Conservation (phyloP, 139 green algal genomes). For the Gonium pectorale region DNA sequence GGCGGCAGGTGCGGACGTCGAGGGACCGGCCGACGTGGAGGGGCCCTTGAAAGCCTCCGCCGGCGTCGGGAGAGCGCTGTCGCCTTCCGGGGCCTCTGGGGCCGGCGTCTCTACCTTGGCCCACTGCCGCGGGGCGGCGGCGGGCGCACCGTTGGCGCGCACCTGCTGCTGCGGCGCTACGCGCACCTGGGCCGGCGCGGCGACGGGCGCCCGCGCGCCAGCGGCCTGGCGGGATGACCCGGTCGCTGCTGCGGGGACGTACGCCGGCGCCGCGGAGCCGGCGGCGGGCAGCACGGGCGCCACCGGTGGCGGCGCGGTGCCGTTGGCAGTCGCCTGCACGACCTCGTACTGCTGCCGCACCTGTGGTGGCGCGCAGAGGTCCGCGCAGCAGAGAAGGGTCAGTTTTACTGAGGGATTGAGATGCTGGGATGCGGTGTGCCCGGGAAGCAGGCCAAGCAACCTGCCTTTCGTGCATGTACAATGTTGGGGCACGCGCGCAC, state of each 20-base stretch:
- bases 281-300: neutral
- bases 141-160: neutral
- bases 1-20: neutral
- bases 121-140: conserved; percentile 21
- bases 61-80: conserved; percentile 22
- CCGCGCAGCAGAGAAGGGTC: neutral
- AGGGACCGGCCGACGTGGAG: neutral
- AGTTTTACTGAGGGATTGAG: neutral
- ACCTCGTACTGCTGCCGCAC: conserved; percentile 38
- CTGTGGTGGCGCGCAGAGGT: neutral
- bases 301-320: neutral
- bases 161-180: neutral
- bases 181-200: neutral
- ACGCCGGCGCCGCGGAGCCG: neutral
- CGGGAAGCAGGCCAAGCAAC: too few relatives aligned
- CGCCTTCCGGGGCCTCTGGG: neutral
- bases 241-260: neutral
- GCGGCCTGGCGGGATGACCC: neutral
- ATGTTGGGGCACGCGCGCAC: neutral
- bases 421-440: too few relatives aligned
- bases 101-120: conserved; percentile 29
- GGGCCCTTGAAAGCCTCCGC: conserved; percentile 42
- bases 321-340: conserved; percentile 7
- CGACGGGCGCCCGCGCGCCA: neutral
- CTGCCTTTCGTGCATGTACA: neutral